Evolutionary conservation across 2,329 filamentous ascomycete genomes (phyloP).

Genomic region (Diaporthe ilicicola): DNA sequence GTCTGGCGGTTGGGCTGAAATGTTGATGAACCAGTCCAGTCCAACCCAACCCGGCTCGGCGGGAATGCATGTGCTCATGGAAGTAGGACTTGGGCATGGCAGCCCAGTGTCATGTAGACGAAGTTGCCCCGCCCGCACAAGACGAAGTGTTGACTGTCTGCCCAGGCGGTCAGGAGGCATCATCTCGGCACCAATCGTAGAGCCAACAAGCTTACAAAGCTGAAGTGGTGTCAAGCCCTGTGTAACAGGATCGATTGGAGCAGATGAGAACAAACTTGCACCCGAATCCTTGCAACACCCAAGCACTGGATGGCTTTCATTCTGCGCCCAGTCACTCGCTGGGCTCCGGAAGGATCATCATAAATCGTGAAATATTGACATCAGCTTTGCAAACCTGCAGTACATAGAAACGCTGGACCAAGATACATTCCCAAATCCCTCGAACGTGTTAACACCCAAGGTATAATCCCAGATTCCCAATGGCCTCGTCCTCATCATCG

Average conservation of each 20-base stretch:
- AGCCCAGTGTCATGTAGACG: background rate
- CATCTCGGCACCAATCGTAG: too few species aligned
- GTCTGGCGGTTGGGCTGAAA: too few species aligned
- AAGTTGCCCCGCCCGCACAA: too few species aligned
- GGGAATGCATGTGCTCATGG: background rate
- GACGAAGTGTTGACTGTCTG: too few species aligned
- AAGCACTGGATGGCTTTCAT: background rate
- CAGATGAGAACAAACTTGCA: background rate
- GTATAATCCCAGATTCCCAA: slow-evolving; percentile 43
- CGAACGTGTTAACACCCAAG: slow-evolving; percentile 37
- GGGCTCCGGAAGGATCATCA: background rate
- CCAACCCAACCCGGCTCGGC: too few species aligned
- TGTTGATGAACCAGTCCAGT: too few species aligned
- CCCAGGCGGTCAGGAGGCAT: background rate
- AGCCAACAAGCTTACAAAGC: too few species aligned
- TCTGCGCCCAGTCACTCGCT: background rate
- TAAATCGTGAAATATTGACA: slow-evolving; percentile 3
- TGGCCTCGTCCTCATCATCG: slow-evolving; percentile 34
- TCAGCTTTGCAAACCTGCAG: background rate
- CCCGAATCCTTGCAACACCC: background rate
- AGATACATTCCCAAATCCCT: background rate
- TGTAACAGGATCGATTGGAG: too few species aligned
- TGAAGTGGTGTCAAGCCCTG: background rate
- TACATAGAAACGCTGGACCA: background rate
- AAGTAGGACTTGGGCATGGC: too few species aligned